Percentiles rank a stretch among this genome's conserved stretches.
Conservation (phyloP, 306 rosid genomes). For the Myrica gale region DNA sequence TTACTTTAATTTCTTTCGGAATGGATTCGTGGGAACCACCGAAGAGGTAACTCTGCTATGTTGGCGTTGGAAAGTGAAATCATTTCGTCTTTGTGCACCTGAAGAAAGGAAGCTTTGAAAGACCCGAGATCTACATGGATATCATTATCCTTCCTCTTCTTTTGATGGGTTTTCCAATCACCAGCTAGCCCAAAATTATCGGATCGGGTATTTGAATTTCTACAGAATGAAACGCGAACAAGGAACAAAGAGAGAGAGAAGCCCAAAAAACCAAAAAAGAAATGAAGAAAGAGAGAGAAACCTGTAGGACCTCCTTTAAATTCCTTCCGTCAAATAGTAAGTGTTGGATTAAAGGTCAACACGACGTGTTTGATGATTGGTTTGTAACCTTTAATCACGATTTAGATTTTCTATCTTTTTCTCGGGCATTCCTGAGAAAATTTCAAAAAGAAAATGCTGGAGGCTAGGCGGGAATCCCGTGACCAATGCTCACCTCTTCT, state of each 20-base stretch:
- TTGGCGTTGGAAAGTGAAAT: neutral
- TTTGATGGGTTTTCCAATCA: constrained; percentile 26
- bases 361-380: neutral
- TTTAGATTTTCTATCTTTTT: neutral
- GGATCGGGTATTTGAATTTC: constrained; percentile 32
- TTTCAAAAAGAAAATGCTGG: constrained; percentile 15
- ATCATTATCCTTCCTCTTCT: constrained; percentile 18
- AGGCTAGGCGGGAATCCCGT: constrained; percentile 42
- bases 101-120: neutral
- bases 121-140: constrained; percentile 22
- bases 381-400: neutral
- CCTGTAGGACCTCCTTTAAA: neutral
- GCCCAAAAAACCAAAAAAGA: too few relatives aligned
- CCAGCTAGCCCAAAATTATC: constrained; percentile 27
- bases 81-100: neutral
- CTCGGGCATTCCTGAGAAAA: neutral
- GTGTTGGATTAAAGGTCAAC: neutral
- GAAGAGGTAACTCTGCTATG: neutral
- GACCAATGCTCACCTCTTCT: constrained; percentile 38
- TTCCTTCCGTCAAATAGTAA: neutral
- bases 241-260: too few relatives aligned
- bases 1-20: neutral
- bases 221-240: neutral
- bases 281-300: neutral
- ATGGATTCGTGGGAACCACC: neutral